These are phyloP conservation scores for Kurtzmaniella quercitrusa DNA, from an alignment of 1,139 yeast genomes.

Conservation along the genomic window DNA sequence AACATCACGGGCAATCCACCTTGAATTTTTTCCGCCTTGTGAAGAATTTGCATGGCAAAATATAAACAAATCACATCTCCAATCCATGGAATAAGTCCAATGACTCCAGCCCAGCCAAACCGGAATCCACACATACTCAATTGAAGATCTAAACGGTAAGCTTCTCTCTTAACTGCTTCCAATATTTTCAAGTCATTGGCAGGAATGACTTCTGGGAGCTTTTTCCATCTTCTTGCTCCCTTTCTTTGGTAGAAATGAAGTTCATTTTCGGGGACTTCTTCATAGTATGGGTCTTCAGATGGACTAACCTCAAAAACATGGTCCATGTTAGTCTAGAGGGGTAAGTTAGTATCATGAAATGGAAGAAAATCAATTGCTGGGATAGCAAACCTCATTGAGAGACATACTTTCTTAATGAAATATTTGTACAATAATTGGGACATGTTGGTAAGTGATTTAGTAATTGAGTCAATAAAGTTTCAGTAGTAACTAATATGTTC, in stretches of 20 bases:
- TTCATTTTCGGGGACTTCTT: constrained; percentile 45
- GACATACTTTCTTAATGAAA: constrained; percentile 39
- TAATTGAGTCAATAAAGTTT: background rate
- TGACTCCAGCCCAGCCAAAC: constrained; percentile 68
- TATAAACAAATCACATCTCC: constrained; percentile 52
- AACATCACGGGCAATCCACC: constrained; percentile 59
- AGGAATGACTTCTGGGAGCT: constrained; percentile 54
- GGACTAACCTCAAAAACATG: constrained; percentile 29
- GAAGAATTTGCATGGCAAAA: constrained; percentile 48
- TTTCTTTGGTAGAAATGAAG: constrained; percentile 42
- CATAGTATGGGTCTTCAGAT: constrained; percentile 43
- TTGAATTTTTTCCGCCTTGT: constrained; percentile 50
- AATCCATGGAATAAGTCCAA: constrained; percentile 65
- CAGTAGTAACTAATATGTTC: too few relatives aligned
- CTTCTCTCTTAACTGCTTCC: constrained; percentile 52
- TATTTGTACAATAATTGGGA: constrained; percentile 21
- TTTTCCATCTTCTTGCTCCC: constrained; percentile 45
- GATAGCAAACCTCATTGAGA: too few relatives aligned
- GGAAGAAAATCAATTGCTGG: too few relatives aligned
- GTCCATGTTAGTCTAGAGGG: constrained; percentile 33
- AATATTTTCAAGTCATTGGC: constrained; percentile 49
- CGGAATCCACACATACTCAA: constrained; percentile 61
- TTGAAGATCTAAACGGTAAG: constrained; percentile 61
- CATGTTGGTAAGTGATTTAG: background rate
- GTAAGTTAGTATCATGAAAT: constrained; percentile 5